A percentile compares a stretch with the other conserved stretches of the same genome.
Evolutionary conservation across 768 basidiomycete species (phyloP).

Genomic region (Boletus reticuloceps): DNA sequence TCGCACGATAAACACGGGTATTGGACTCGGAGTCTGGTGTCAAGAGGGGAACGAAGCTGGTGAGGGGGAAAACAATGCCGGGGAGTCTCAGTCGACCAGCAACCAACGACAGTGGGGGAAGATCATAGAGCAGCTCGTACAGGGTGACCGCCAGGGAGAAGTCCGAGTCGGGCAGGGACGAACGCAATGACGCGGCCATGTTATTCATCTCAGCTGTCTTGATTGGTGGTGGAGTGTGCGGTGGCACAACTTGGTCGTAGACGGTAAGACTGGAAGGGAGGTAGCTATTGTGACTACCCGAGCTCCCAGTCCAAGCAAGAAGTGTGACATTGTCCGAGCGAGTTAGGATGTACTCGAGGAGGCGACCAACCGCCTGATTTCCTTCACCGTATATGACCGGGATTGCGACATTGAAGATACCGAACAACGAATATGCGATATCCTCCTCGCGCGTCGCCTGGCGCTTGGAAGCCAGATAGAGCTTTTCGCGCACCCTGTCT

Average conservation of each 20-base stretch:
- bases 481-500: neutral
- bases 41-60: no score
- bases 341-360: no score
- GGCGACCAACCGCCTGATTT: no score
- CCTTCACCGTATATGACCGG: no score
- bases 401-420: no score
- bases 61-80: no score
- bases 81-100: neutral
- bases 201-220: neutral
- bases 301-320: neutral
- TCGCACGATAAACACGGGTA: neutral
- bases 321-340: no score
- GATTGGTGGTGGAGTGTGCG: neutral
- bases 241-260: neutral
- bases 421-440: neutral
- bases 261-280: neutral
- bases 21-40: no score
- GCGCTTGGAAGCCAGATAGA: neutral
- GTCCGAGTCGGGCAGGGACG: neutral
- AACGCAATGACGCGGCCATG: neutral
- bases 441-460: neutral
- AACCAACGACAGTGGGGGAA: neutral
- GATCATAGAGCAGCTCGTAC: neutral
- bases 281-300: neutral
- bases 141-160: neutral